Base-by-base conservation (phyloP, 768 basidiomycete species). In the Collybia sordida region DNA sequence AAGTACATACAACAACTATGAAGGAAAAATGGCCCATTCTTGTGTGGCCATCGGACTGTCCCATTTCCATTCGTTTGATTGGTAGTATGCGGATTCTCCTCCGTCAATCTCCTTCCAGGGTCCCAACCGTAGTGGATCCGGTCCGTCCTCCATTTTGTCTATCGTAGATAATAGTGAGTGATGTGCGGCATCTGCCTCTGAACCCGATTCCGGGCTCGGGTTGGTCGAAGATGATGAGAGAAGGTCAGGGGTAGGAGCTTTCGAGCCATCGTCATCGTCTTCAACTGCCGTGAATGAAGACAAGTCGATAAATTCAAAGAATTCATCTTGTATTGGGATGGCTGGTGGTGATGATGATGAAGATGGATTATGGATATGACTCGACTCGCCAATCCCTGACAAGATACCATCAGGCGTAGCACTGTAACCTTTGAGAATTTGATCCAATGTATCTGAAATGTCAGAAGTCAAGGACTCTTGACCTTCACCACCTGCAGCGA, bases 191-290 rank as follows among this genome's bases (percentile, higher is more conserved):
- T 85, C 85, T 24, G 78, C 71, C 58, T 87, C 88, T 7, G 85
- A 79, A 28, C 77, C 81, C 12, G 88, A 90, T 59, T 86, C 85
- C 2, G 89, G 89, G 61, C 88, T 90, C 9, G 81, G 83, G 56
- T 89, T 88, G 17, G 88, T 81, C 50, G 88, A 88, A 17, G 86
- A 84, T 9, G 83, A 80, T 27, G 75, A 74, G 14, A 87, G 70
- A 42, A 91, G 74, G 48, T 90, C 89, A 7, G 89, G 89, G 3
- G 89, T 90, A 6, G 78, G 74, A n/a, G 83, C 80, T 59, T 86
- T 87, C 12, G 83, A 85, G 18, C 68, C 72, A 42, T 68, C 65
- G 43, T 78, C 80, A 28, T 85, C 85, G 50, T 88, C 86, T 18
- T 81, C 82, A 8, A 72, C 67, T 34, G 72, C 74, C 44, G 73